Conservation (phyloP, 2,329 filamentous ascomycete species). For the Microdochium trichocladiopsis region DNA sequence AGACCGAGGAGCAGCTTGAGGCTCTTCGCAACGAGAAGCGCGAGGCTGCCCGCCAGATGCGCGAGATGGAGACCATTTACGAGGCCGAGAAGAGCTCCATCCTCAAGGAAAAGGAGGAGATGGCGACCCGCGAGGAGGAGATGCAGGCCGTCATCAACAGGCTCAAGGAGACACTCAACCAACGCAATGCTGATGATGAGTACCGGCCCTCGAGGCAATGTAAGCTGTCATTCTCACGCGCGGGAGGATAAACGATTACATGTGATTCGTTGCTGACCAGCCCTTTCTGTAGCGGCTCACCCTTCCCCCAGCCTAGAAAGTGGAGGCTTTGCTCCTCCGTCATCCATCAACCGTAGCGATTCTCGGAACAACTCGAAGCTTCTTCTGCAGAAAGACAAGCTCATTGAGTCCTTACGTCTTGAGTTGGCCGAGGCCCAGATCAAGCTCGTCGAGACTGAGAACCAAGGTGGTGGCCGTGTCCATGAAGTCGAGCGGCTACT, state of each 20-base stretch:
- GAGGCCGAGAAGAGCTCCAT: conserved; percentile 83
- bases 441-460: conserved; percentile 90
- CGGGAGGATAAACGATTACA: not conserved
- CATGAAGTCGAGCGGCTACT: conserved; percentile 87
- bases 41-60: conserved; percentile 73
- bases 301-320: conserved; percentile 64
- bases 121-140: conserved; percentile 77
- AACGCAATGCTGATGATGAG: conserved; percentile 55
- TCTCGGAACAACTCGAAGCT: conserved; percentile 86
- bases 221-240: conserved; percentile 31
- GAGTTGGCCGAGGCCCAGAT: conserved; percentile 94
- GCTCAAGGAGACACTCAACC: conserved; percentile 80
- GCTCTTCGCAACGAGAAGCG: conserved; percentile 76
- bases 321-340: conserved; percentile 79
- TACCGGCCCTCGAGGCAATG: conserved; percentile 50
- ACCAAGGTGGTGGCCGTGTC: conserved; percentile 79
- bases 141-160: conserved; percentile 86
- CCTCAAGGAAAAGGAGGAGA: conserved; percentile 87
- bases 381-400: conserved; percentile 89
- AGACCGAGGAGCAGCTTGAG: conserved; percentile 79
- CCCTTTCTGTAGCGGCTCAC: conserved; percentile 34
- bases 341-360: conserved; percentile 78
- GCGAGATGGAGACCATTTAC: conserved; percentile 89
- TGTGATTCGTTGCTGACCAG: conserved; percentile 7
- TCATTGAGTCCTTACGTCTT: conserved; percentile 86